Evolutionary conservation across 2,329 filamentous ascomycete genomes (phyloP).

Genomic region (Whalleya microplaca): DNA sequence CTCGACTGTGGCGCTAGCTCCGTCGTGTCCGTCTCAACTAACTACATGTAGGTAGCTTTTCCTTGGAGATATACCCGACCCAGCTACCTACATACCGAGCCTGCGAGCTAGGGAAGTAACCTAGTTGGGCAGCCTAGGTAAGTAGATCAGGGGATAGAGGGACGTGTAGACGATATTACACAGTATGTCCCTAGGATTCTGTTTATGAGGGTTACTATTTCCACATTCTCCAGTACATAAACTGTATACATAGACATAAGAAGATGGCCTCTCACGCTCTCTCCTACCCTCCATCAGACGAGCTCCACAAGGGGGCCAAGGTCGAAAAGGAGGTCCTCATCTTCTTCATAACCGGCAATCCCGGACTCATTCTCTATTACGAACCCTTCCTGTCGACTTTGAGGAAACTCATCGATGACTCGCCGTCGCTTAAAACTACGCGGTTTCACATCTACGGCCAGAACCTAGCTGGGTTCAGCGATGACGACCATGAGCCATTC

Average conservation of each 20-base stretch:
- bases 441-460: slow-evolving; percentile 61
- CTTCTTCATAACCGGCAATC: slow-evolving; percentile 78
- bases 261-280: slow-evolving; percentile 16
- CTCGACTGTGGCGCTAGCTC: background rate
- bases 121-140: too few species aligned
- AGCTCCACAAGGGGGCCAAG: background rate
- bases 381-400: slow-evolving; percentile 65
- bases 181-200: too few species aligned
- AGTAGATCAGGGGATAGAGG: too few species aligned
- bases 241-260: background rate
- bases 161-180: too few species aligned
- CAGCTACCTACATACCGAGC: too few species aligned
- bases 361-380: slow-evolving; percentile 77
- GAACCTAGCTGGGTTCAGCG: slow-evolving; percentile 62
- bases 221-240: too few species aligned
- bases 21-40: too few species aligned
- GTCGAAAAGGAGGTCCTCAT: slow-evolving; percentile 51
- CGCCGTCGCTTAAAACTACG: slow-evolving; percentile 29
- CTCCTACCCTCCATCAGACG: slow-evolving; percentile 11
- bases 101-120: too few species aligned
- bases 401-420: slow-evolving; percentile 53
- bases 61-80: background rate
- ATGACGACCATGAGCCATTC: slow-evolving; percentile 55
- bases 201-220: too few species aligned
- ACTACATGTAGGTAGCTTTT: too few species aligned